These are phyloP conservation scores for Irpex rosettiformis DNA, from an alignment of 1,284 basidiomycete genomes.

Conservation along the genomic window DNA sequence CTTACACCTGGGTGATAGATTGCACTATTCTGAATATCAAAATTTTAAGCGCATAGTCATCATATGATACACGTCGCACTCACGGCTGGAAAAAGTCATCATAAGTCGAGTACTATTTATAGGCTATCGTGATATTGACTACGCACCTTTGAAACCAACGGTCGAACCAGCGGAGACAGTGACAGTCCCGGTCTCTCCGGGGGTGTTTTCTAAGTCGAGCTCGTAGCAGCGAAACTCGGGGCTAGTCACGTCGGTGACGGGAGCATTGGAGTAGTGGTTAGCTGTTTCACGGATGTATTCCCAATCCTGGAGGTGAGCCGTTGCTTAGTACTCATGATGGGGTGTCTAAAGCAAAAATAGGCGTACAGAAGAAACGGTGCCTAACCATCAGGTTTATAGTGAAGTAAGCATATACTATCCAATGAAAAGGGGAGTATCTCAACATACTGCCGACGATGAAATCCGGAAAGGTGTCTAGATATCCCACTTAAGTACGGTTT, in stretches of 20 bases:
- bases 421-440: not conserved
- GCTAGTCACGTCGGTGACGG: constrained; percentile 40
- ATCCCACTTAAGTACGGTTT: not conserved
- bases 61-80: too few relatives aligned
- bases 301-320: constrained; percentile 27
- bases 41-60: too few relatives aligned
- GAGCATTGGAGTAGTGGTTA: constrained; percentile 40
- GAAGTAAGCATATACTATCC: not conserved
- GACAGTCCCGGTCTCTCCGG: constrained; percentile 34
- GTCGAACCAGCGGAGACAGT: constrained; percentile 33
- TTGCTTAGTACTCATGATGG: not conserved
- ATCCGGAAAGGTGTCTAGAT: constrained; percentile 26
- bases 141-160: constrained; percentile 26
- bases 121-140: too few relatives aligned
- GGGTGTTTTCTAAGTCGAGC: constrained; percentile 32
- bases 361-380: constrained; percentile 5
- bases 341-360: too few relatives aligned
- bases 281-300: constrained; percentile 41
- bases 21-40: constrained; percentile 21
- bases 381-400: not conserved
- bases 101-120: too few relatives aligned
- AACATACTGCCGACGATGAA: constrained; percentile 17
- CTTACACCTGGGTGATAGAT: constrained; percentile 38
- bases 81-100: constrained; percentile 16
- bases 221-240: constrained; percentile 45